These are phyloP conservation scores for Camellia sinensis DNA, from an alignment of 148 eudicot species.

Conservation along the genomic window DNA sequence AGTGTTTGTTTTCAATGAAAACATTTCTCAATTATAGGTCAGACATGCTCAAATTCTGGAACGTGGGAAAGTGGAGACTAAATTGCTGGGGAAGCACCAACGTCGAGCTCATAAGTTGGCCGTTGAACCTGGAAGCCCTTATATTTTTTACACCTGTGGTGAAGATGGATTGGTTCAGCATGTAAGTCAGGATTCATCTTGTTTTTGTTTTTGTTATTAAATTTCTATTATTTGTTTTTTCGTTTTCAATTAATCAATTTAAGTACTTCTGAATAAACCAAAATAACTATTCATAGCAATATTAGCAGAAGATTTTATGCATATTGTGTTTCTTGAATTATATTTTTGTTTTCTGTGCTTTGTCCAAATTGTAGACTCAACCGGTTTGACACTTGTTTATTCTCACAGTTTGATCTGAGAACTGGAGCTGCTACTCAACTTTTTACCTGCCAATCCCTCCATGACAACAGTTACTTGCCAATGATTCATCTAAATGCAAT, in stretches of 20 bases:
- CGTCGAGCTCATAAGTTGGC: slow-evolving; percentile 84
- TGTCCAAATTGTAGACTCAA: background rate
- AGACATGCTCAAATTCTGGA: slow-evolving; percentile 71
- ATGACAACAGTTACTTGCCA: slow-evolving; percentile 25
- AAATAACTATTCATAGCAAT: background rate
- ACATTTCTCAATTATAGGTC: slow-evolving; percentile 43
- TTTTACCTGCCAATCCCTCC: slow-evolving; percentile 61
- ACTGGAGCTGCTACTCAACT: slow-evolving; percentile 66
- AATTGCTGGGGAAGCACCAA: slow-evolving; percentile 59
- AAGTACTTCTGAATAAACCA: background rate
- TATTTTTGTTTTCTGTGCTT: background rate
- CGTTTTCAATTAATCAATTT: background rate
- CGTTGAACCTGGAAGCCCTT: slow-evolving; percentile 91
- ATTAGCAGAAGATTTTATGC: background rate
- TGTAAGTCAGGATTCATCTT: slow-evolving; percentile 42
- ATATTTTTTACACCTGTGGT: slow-evolving; percentile 75
- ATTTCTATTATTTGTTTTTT: background rate
- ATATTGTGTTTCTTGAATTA: background rate
- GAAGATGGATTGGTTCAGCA: slow-evolving; percentile 89
- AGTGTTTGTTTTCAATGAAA: background rate
- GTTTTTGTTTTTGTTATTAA: background rate
- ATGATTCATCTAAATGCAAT: slow-evolving; percentile 63
- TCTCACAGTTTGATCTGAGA: slow-evolving; percentile 88
- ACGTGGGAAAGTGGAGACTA: slow-evolving; percentile 56
- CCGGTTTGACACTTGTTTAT: slow-evolving; percentile 1